phyloP scores from a whole-genome alignment of 2,329 filamentous ascomycete species.

The Colletotrichum lentis region DNA sequence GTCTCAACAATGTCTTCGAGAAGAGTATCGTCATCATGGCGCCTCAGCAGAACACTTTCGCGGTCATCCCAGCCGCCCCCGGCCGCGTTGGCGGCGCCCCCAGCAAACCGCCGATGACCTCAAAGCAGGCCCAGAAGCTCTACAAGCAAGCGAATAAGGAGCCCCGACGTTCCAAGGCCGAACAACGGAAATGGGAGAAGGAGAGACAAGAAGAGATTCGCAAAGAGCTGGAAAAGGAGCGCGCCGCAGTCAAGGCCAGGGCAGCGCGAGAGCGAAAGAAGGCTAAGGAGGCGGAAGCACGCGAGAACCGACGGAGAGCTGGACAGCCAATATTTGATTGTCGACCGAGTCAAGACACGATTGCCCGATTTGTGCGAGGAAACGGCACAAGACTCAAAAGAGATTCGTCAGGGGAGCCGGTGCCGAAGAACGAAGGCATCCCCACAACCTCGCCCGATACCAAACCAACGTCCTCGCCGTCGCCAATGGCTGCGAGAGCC shows the following conservation, averaged over 20 bases:
- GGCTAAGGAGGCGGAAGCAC: constrained; percentile 60
- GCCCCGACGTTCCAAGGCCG: constrained; percentile 54
- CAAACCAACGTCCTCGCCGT: constrained; percentile 24
- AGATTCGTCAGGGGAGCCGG: constrained; percentile 27
- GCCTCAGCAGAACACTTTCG: constrained; percentile 54
- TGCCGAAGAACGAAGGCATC: background rate
- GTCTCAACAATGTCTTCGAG: constrained; percentile 20
- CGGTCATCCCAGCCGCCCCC: constrained; percentile 50
- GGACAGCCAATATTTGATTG: constrained; percentile 64
- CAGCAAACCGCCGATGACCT: constrained; percentile 50
- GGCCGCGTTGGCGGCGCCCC: constrained; percentile 39
- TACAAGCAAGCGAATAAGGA: constrained; percentile 49
- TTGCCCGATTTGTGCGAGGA: constrained; percentile 60
- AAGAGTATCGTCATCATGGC: constrained; percentile 44
- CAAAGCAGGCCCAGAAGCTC: constrained; percentile 52
- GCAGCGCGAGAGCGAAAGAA: constrained; percentile 63
- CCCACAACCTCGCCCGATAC: background rate
- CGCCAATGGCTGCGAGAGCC: background rate
- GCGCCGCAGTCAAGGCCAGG: constrained; percentile 57
- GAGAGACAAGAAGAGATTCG: constrained; percentile 61
- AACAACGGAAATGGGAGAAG: constrained; percentile 51
- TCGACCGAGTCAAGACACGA: constrained; percentile 65
- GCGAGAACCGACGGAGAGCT: constrained; percentile 59
- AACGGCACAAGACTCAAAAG: constrained; percentile 47
- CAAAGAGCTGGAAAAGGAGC: constrained; percentile 61